A percentile compares a stretch with the other conserved stretches of the same genome.
Evolutionary conservation across 371 early-diverging fungal genomes (phyloP).

Genomic region (Batrachochytrium dendrobatidis): DNA sequence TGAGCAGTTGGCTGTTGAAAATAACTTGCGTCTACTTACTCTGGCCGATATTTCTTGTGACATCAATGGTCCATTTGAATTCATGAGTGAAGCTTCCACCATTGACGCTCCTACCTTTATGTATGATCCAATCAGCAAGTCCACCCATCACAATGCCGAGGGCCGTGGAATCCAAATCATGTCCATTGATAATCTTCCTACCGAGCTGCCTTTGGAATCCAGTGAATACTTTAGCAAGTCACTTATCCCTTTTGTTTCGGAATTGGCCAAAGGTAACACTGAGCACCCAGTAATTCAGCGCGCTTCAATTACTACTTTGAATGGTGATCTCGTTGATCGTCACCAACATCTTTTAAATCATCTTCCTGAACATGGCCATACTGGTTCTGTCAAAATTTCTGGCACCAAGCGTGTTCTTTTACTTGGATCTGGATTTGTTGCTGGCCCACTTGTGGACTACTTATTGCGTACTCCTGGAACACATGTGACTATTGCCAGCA

Average conservation of each 20-base stretch:
- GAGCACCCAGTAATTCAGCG: slow-evolving; percentile 60
- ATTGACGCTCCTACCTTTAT: slow-evolving; percentile 90
- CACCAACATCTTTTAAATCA: slow-evolving; percentile 46
- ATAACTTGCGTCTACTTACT: slow-evolving; percentile 66
- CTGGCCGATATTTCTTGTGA: slow-evolving; percentile 94
- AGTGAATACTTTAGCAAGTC: slow-evolving; percentile 84
- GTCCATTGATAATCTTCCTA: slow-evolving; percentile 94
- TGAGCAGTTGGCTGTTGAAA: slow-evolving; percentile 49
- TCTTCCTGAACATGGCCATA: not conserved
- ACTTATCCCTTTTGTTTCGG: slow-evolving; percentile 72
- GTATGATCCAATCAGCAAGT: slow-evolving; percentile 68
- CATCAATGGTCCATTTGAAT: slow-evolving; percentile 75
- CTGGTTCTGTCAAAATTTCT: slow-evolving; percentile 17
- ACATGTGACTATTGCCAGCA: slow-evolving; percentile 79
- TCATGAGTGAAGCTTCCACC: slow-evolving; percentile 76
- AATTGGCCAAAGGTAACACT: slow-evolving; percentile 60
- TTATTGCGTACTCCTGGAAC: slow-evolving; percentile 75
- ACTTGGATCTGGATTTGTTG: slow-evolving; percentile 95
- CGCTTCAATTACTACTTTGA: slow-evolving; percentile 66
- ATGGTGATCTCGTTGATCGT: slow-evolving; percentile 53
- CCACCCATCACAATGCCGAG: slow-evolving; percentile 70
- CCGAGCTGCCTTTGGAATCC: slow-evolving; percentile 90
- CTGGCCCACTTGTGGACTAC: slow-evolving; percentile 92
- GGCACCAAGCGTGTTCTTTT: slow-evolving; percentile 55
- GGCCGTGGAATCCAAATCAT: slow-evolving; percentile 84